Evolutionary conservation across 768 basidiomycete genomes (phyloP), one percentile per base, ranked within the genome.

Genomic region (Trametes cinnabarina): DNA sequence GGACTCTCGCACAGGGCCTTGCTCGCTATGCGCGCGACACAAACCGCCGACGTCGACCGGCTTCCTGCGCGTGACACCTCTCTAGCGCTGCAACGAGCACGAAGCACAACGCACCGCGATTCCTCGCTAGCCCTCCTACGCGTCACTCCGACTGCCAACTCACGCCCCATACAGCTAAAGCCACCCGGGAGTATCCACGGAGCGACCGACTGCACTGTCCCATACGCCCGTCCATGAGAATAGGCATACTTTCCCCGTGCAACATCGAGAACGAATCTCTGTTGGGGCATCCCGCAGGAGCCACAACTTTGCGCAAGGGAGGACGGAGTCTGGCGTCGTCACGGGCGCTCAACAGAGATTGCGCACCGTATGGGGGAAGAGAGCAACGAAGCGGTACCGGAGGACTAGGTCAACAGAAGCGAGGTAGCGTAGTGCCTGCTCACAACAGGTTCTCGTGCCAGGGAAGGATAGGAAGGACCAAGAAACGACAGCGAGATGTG

Each of bases 211-310:
- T 65, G 61, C 69, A 69, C 56, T 58, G 67, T 64, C 57, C 51
- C 59, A 55, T 53, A 40, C 60, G 57, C 63, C 62, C 58, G 26
- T 20, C 25, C 53, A 19, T 32, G 15, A 47, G 26, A 41, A 39
- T 47, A 51, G 60, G 59, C 56, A 56, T 23, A 41, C 54, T 57
- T 62, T 63, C 46, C 60, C 57, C 57, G 59, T 55, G 67, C 70
- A 74, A 68, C 71, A 73, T 76, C 77, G 81, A 83, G 82, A 79
- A 76, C 79, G 69, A 81, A 77, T 79, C 82, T 82, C 81, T 83
- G 67, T 79, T 80, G 71, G 64, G 66, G 66, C 71, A 68, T 74
- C 79, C 79, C 78, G 65, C 37, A 65, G 76, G 70, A 76, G 64
- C 63, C 67, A 59, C 72, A 79, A 80, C 69, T 76, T 73, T 74